Evolutionary conservation across 352 stramenopile species (phyloP).

Genomic region (Phytophthora sojae): DNA sequence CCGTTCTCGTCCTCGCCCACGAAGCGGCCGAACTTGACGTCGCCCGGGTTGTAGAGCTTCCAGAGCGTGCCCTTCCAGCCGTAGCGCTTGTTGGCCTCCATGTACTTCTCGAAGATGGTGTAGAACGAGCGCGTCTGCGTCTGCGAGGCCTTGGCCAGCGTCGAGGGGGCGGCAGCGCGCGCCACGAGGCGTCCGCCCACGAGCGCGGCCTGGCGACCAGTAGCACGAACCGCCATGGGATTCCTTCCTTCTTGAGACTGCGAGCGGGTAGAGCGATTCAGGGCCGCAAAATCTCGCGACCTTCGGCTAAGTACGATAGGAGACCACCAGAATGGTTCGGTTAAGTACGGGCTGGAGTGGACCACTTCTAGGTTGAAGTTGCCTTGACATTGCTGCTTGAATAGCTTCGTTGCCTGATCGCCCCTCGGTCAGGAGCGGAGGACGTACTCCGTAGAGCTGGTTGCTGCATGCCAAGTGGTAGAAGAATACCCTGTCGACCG

Average conservation of each 20-base stretch:
- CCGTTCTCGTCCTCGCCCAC: conserved; percentile 87
- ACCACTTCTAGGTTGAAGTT: not conserved
- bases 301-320: conserved; percentile 19
- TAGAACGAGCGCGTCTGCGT: conserved; percentile 79
- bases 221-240: conserved; percentile 25
- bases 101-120: conserved; percentile 85
- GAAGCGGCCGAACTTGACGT: conserved; percentile 89
- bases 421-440: no score
- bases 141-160: conserved; percentile 1
- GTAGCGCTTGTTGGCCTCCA: conserved; percentile 82
- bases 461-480: no score
- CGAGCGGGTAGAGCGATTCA: conserved; percentile 1
- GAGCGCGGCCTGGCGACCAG: conserved; percentile 43
- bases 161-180: conserved; percentile 1
- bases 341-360: conserved; percentile 19
- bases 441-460: no score
- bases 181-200: conserved; percentile 46
- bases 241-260: not conserved
- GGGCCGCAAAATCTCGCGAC: conserved; percentile 26
- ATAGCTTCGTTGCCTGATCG: no score
- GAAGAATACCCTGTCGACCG: no score
- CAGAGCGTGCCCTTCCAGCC: conserved; percentile 83
- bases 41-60: conserved; percentile 90
- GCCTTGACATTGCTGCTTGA: no score
- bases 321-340: conserved; percentile 2